These are phyloP conservation scores for Nigrospora oryzae DNA, from an alignment of 2,329 filamentous ascomycete genomes.

Conservation along the genomic window DNA sequence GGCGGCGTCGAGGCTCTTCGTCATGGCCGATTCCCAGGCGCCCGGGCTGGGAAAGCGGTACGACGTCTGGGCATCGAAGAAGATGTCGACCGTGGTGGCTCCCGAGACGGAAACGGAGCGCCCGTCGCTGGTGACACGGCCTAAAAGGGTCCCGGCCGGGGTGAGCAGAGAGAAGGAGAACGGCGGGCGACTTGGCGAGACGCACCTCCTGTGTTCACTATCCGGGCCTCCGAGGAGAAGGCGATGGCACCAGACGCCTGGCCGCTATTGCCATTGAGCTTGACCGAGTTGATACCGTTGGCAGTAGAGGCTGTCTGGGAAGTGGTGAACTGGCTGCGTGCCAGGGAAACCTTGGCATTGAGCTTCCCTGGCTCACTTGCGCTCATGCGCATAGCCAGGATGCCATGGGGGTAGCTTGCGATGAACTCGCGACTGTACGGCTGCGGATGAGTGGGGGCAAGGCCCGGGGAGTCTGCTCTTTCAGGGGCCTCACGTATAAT, in stretches of 20 bases:
- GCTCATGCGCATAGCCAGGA: conserved; percentile 22
- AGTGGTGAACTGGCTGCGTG: conserved; percentile 2
- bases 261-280: conserved; percentile 11
- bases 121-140: conserved; percentile 6
- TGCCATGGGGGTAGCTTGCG: conserved; percentile 30
- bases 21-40: conserved; percentile 13
- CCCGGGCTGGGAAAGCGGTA: conserved; percentile 13
- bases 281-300: conserved; percentile 14
- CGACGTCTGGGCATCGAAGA: conserved; percentile 15
- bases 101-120: conserved; percentile 8
- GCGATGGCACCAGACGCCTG: conserved; percentile 12
- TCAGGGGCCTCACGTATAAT: conserved; percentile 9
- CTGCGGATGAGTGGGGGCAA: neutral
- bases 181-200: neutral
- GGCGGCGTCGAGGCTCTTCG: conserved; percentile 13
- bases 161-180: too few relatives aligned
- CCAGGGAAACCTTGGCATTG: conserved; percentile 10
- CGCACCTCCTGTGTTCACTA: conserved; percentile 12
- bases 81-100: conserved; percentile 15
- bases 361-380: conserved; percentile 11
- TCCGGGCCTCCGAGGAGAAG: conserved; percentile 10
- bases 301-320: conserved; percentile 7
- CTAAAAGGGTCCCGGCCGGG: neutral
- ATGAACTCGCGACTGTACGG: conserved; percentile 26
- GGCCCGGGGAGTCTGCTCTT: neutral